Percentiles rank a stretch among this genome's conserved stretches.
Conservation (phyloP, 768 basidiomycete genomes). For the Naganishia vishniacii region DNA sequence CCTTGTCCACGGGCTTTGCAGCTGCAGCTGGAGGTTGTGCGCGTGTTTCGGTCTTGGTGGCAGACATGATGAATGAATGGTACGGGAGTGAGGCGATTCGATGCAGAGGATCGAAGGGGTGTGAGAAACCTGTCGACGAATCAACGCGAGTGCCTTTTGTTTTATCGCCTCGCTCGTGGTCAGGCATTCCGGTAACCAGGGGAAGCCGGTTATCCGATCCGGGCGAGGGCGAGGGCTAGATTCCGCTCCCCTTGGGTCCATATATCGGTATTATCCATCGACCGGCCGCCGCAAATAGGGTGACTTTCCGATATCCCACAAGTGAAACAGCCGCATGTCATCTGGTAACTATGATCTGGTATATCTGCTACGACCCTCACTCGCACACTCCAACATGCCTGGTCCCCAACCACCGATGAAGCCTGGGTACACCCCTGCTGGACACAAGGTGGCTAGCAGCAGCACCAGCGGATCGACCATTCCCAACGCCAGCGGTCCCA, state of each 20-base stretch:
- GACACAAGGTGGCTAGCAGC: not conserved
- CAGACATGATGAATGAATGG: not conserved
- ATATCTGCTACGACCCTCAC: no score
- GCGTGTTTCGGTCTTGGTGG: slow-evolving; percentile 2
- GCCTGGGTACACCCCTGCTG: not conserved
- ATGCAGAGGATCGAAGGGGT: not conserved
- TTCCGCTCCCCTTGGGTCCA: no score
- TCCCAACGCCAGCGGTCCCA: not conserved
- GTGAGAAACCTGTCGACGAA: no score
- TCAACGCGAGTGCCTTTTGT: not conserved
- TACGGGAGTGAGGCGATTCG: not conserved
- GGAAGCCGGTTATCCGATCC: no score
- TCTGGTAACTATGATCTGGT: no score
- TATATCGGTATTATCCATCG: no score
- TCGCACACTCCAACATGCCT: slow-evolving; percentile 1
- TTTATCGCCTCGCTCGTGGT: no score
- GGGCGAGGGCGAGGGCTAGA: no score
- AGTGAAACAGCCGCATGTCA: no score
- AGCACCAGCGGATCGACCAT: not conserved
- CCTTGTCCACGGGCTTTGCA: slow-evolving; percentile 20
- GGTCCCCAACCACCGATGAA: slow-evolving; percentile 14
- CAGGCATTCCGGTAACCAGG: no score
- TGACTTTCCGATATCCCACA: no score
- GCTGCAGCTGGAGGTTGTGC: slow-evolving; percentile 4
- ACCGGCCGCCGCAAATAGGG: no score